A percentile compares a stretch with the other conserved stretches of the same genome.
Evolutionary conservation across 2,329 filamentous ascomycete genomes (phyloP).

Genomic region (Aspergillus carbonarius): DNA sequence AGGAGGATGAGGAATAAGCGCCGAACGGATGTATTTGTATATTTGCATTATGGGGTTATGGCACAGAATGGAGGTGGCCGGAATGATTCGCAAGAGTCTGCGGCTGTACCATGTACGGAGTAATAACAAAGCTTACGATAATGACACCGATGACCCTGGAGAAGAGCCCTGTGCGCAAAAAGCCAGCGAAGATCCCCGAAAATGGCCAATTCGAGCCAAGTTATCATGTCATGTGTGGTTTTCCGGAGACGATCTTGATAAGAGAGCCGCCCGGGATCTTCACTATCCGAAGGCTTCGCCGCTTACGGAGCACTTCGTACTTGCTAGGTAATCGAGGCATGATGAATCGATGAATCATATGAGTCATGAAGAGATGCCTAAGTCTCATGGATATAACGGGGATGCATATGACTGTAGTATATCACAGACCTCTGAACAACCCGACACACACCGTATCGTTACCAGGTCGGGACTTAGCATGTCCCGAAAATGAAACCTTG

Average conservation of each 20-base stretch:
- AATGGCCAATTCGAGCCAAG: too few relatives aligned
- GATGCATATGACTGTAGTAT: too few relatives aligned
- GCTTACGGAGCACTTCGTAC: background rate
- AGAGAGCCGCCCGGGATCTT: background rate
- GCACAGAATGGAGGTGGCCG: background rate
- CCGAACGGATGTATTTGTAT: constrained; percentile 24
- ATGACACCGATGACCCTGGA: background rate
- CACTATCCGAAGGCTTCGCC: background rate
- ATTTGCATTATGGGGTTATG: constrained; percentile 1
- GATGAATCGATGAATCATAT: background rate
- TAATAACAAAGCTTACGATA: background rate
- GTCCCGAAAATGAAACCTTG: background rate
- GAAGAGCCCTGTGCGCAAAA: background rate
- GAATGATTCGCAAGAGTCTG: background rate
- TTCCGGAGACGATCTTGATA: background rate
- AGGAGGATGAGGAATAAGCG: constrained; percentile 37
- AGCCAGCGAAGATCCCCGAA: background rate
- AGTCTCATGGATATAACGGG: background rate
- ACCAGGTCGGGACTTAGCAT: background rate
- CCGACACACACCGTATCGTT: background rate
- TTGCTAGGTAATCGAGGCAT: background rate
- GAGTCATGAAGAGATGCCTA: background rate
- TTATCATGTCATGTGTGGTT: background rate
- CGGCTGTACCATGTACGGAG: background rate
- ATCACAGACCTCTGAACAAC: too few relatives aligned